phyloP scores from a whole-genome alignment of 108 stramenopile species.

The Thalassiosira profunda region DNA sequence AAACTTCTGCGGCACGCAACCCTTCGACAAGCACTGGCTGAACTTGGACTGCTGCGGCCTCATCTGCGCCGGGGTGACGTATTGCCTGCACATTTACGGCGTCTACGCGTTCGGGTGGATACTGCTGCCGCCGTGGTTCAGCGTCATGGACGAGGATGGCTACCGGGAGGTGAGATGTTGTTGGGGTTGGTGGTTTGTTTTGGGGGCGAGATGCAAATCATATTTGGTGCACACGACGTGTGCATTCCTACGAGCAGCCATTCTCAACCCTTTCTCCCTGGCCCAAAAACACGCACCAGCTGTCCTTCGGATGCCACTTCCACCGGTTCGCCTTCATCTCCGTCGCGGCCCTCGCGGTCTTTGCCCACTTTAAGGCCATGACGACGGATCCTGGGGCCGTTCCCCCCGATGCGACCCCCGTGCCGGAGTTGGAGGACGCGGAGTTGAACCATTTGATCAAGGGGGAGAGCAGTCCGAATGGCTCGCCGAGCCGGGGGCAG shows the following conservation, averaged over 20 bases:
- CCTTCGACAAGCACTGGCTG: slow-evolving; percentile 84
- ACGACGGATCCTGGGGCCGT: slow-evolving; percentile 93
- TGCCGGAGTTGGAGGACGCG: slow-evolving; percentile 47
- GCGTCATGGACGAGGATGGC: slow-evolving; percentile 59
- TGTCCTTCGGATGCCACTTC: slow-evolving; percentile 60
- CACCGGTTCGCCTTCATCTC: slow-evolving; percentile 62
- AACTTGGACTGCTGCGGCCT: slow-evolving; percentile 90
- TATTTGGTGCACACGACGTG: no score
- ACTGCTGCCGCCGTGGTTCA: slow-evolving; percentile 88
- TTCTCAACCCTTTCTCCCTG: background rate
- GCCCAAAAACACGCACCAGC: slow-evolving; percentile 9
- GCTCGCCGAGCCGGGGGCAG: background rate
- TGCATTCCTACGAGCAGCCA: background rate
- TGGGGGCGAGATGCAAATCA: background rate
- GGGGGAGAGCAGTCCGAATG: slow-evolving; percentile 10
- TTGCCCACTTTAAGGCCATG: slow-evolving; percentile 89
- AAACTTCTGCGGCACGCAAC: slow-evolving; percentile 68
- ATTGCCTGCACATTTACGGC: slow-evolving; percentile 70
- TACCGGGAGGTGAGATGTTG: slow-evolving; percentile 34
- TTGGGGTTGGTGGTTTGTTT: background rate
- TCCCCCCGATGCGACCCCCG: slow-evolving; percentile 83
- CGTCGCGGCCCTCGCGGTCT: slow-evolving; percentile 67
- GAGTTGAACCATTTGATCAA: slow-evolving; percentile 27
- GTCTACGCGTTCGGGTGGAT: slow-evolving; percentile 71
- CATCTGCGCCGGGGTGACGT: slow-evolving; percentile 80